These are phyloP conservation scores for Tuctoria greenei DNA, from an alignment of 176 grass and related monocot species.

Conservation along the genomic window DNA sequence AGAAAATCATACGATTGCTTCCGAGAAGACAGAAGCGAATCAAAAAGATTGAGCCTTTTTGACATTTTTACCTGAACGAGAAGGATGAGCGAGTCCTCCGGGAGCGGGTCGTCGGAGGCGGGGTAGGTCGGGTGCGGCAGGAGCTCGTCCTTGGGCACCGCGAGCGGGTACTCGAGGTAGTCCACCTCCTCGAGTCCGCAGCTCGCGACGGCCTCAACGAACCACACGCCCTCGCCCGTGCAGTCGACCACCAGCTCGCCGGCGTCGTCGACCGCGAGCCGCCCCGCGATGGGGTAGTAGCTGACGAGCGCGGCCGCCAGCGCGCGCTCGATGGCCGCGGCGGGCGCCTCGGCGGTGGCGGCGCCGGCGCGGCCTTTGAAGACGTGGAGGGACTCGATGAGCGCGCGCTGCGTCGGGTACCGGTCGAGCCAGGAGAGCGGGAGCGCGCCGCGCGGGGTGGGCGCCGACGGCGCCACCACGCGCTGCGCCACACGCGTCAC, in stretches of 20 bases:
- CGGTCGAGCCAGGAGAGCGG: constrained; percentile 85
- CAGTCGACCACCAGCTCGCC: constrained; percentile 67
- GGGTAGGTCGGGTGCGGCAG: constrained; percentile 61
- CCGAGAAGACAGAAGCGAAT: too few species aligned
- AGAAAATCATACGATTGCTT: too few species aligned
- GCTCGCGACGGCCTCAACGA: constrained; percentile 56
- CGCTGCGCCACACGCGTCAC: constrained; percentile 60
- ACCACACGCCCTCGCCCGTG: constrained; percentile 84
- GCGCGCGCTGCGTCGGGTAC: constrained; percentile 82
- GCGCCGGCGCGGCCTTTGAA: constrained; percentile 61
- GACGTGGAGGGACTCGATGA: constrained; percentile 91
- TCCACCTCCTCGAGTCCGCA: constrained; percentile 76
- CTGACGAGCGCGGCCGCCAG: constrained; percentile 55
- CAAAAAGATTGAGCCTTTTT: background rate
- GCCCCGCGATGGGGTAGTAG: constrained; percentile 84
- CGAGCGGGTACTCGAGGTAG: constrained; percentile 79
- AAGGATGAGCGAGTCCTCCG: constrained; percentile 67
- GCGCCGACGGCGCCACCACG: constrained; percentile 55
- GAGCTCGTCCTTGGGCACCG: constrained; percentile 76
- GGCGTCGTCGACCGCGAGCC: constrained; percentile 36
- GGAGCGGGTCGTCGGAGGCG: constrained; percentile 13
- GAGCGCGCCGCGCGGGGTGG: constrained; percentile 55
- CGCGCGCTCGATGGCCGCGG: constrained; percentile 47
- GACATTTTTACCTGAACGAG: constrained; percentile 61
- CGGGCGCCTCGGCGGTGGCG: background rate